Evolutionary conservation across 225 moss, liverwort and hornwort genomes (phyloP), one percentile per base, ranked within the genome.

Genomic region (Asterella californica): DNA sequence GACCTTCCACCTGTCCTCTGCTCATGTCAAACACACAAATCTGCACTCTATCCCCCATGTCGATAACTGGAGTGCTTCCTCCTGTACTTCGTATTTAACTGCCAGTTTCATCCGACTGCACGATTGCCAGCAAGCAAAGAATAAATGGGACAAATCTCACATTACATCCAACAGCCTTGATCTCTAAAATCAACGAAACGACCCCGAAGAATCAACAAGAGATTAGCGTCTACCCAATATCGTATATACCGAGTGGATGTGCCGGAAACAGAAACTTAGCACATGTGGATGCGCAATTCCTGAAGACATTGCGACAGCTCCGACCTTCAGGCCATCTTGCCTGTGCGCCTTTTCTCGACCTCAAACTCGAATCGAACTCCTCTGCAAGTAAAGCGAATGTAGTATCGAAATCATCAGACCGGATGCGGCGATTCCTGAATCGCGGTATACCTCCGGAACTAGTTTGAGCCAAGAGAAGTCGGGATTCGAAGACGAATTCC

Each of bases 21-120:
- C 84, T 86, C 95, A 92, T 93, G 79, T 92, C 92, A 71, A 95
- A 95, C 10, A 95, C 79, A 80, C 93, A 95, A 21, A 95, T 86
- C 88, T 95, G 88, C 85, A 88, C 64, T 61, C 67, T 84, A 50
- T 84, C 84, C 66, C 73, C 77, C 87, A 87, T 87, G 12, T 65
- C 59, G 18, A 19, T 18, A 24, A 57, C 18, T 24, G 74, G 30
- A 5, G 27, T 74, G 52, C 42, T 42, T 42, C 42, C 42, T 42
- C 24, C 11, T 57, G 57, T 57, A 57, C 57, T 57, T 9, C n/a
- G n/a, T n/a, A 57, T 4, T 17, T 57, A 17, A 17, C 5, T 57
- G 17, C 57, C 4, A 57, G 2, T 57, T 57, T 24, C 57, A 24
- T 24, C 17, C 19, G 17, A 17, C 19, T 24, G 57, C 24, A 17